Evolutionary conservation across 768 basidiomycete species (phyloP), one percentile per base, ranked within the genome.

Genomic region (Suillus subluteus): DNA sequence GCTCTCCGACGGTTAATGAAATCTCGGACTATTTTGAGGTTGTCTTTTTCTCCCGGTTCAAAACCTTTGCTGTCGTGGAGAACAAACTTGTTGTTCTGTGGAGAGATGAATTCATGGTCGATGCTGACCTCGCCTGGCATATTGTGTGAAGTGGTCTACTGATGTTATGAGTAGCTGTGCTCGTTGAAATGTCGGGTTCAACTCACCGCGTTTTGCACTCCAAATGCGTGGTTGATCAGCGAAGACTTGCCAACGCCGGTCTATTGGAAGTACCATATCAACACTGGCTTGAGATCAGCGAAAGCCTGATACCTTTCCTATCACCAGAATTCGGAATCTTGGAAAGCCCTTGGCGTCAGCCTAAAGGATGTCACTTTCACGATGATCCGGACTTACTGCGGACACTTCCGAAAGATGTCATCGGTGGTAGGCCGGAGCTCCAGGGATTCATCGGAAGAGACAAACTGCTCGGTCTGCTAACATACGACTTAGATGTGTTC

Each of bases 31-130:
- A 9, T 43, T 26, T 65, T 21, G 48, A 65, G 48, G 50, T 61
- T 71, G 35, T 38, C 63, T 13, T 16, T 6, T n/a, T 50, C 52
- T 8, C 70, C 70, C 8, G 67, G 56, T 65, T 71, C 70, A 26
- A 71, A 71, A 9, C 70, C 70, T 62, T 54, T 38, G 41, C 70
- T 71, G 30, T 71, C 70, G 38, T 71, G 70, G 3, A 71, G 67
- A 41, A 71, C 44, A 54, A 71, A 58, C 32, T 43, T 56, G 5
- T 35, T 6, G 35, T 71, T 71, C 40, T 68, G 38, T 23, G n/a
- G 38, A 16, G 70, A 69, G 41, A 44, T 59, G 40, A 71, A 37
- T 37, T 68, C 70, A 1, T 37, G 38, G n/a, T 71, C 61, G 35
- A 71, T 71, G 40, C 37, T 40, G 40, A 66, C 67, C 41, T 30